These are phyloP conservation scores for Diaporthe destruens DNA, from an alignment of 2,329 filamentous ascomycete species.

Conservation along the genomic window DNA sequence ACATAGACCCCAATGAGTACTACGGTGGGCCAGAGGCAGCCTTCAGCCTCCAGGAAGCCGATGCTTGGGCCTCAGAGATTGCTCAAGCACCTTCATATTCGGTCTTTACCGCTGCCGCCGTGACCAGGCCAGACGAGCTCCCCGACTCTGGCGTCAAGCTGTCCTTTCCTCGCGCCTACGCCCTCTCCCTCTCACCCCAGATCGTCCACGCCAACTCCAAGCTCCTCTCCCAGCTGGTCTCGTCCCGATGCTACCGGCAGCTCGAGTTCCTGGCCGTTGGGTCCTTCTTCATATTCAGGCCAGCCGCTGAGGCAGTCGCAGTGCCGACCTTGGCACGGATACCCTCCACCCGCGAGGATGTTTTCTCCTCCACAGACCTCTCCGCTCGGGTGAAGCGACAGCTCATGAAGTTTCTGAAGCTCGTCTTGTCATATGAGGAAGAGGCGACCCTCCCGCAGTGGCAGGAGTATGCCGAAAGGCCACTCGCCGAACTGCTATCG, in stretches of 20 bases:
- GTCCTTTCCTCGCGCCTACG: slow-evolving; percentile 79
- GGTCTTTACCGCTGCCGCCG: slow-evolving; percentile 54
- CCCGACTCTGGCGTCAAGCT: slow-evolving; percentile 59
- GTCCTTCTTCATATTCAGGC: slow-evolving; percentile 85
- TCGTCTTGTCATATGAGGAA: slow-evolving; percentile 79
- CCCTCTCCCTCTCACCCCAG: slow-evolving; percentile 85
- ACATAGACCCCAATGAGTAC: slow-evolving; percentile 88
- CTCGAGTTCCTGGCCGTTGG: slow-evolving; percentile 95
- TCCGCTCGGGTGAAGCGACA: slow-evolving; percentile 84
- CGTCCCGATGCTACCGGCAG: slow-evolving; percentile 88
- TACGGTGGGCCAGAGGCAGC: slow-evolving; percentile 91
- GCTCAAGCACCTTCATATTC: slow-evolving; percentile 46
- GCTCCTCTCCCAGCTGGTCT: slow-evolving; percentile 84
- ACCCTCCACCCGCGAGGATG: slow-evolving; percentile 90
- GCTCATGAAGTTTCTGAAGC: slow-evolving; percentile 94
- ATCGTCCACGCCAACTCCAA: slow-evolving; percentile 86
- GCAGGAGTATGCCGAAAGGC: slow-evolving; percentile 66
- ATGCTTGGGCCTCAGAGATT: slow-evolving; percentile 74
- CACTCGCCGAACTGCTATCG: slow-evolving; percentile 71
- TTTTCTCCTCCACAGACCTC: slow-evolving; percentile 84
- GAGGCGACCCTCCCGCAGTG: slow-evolving; percentile 64
- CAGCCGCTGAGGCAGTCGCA: slow-evolving; percentile 46
- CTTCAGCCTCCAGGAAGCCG: slow-evolving; percentile 84
- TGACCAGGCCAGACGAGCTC: slow-evolving; percentile 53
- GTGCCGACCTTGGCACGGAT: slow-evolving; percentile 72